Evolutionary conservation across 225 moss, liverwort and hornwort species (phyloP).

Genomic region (Polytrichum formosum): DNA sequence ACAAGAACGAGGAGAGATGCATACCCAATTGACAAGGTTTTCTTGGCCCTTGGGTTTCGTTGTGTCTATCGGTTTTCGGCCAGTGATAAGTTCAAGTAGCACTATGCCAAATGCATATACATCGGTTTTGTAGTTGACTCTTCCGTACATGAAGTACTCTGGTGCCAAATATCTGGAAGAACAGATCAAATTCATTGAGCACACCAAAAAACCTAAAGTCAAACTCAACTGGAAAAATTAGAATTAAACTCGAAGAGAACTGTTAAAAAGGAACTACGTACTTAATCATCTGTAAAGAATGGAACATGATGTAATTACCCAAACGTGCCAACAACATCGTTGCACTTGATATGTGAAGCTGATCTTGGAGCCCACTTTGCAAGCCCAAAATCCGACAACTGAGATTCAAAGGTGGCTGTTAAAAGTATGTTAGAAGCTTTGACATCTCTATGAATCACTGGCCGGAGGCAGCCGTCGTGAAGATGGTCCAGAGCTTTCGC

Average conservation of each 20-base stretch:
- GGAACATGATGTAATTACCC: slow-evolving; percentile 29
- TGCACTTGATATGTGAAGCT: slow-evolving; percentile 42
- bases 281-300: too few species aligned
- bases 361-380: slow-evolving; percentile 58
- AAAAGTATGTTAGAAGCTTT: slow-evolving; percentile 65
- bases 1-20: too few species aligned
- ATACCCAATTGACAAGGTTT: slow-evolving; percentile 62
- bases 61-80: slow-evolving; percentile 54
- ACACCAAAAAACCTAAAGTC: neutral
- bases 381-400: slow-evolving; percentile 67
- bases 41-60: slow-evolving; percentile 55
- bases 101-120: slow-evolving; percentile 66
- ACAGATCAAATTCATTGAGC: neutral
- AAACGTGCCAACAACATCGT: slow-evolving; percentile 65
- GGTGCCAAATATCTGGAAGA: slow-evolving; percentile 58
- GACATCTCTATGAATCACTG: slow-evolving; percentile 56
- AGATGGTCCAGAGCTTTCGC: slow-evolving; percentile 51
- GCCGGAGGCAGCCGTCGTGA: slow-evolving; percentile 43
- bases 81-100: slow-evolving; percentile 61
- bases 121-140: slow-evolving; percentile 56
- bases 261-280: too few species aligned
- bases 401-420: slow-evolving; percentile 45
- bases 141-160: slow-evolving; percentile 64
- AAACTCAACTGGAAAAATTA: too few species aligned
- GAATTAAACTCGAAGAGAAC: too few species aligned